Conservation (phyloP, 257 asterid species). For the Leptodermis oblonga region DNA sequence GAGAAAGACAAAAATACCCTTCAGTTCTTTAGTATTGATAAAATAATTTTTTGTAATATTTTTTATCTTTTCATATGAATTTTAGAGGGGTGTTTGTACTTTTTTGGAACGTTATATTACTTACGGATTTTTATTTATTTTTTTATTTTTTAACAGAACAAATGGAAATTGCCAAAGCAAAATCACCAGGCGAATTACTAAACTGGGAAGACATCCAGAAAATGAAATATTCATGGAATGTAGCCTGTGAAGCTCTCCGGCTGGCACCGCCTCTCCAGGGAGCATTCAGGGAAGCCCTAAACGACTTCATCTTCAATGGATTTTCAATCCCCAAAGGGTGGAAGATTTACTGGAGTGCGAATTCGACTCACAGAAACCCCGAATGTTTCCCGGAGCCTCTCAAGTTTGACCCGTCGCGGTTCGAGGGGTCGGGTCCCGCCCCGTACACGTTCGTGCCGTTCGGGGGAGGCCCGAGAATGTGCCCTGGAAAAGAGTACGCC, state of each 20-base stretch:
- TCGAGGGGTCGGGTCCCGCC: conserved; percentile 39
- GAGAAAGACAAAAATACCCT: too few species aligned
- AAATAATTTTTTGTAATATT: too few species aligned
- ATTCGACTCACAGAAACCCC: conserved; percentile 41
- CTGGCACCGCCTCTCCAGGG: conserved; percentile 53
- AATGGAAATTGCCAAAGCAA: conserved; percentile 46
- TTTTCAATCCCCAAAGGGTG: conserved; percentile 60
- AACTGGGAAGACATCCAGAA: conserved; percentile 48
- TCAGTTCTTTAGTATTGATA: too few species aligned
- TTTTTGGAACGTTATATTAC: too few species aligned
- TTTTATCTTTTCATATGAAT: too few species aligned
- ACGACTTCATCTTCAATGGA: conserved; percentile 40
- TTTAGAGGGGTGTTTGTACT: too few species aligned
- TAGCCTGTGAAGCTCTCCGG: conserved; percentile 44
- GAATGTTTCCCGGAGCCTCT: conserved; percentile 41
- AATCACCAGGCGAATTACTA: conserved; percentile 33
- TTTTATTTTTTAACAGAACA: conserved; percentile 29
- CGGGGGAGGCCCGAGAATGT: conserved; percentile 13
- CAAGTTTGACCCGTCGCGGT: conserved; percentile 54
- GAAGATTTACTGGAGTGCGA: conserved; percentile 56
- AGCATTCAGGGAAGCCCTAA: conserved; percentile 52
- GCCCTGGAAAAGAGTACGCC: conserved; percentile 15
- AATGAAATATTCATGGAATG: conserved; percentile 61
- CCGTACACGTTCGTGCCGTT: conserved; percentile 32
- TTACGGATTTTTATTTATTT: neutral